Evolutionary conservation across 371 early-diverging fungal species (phyloP).

Genomic region (Syncephalastrum contaminatum): DNA sequence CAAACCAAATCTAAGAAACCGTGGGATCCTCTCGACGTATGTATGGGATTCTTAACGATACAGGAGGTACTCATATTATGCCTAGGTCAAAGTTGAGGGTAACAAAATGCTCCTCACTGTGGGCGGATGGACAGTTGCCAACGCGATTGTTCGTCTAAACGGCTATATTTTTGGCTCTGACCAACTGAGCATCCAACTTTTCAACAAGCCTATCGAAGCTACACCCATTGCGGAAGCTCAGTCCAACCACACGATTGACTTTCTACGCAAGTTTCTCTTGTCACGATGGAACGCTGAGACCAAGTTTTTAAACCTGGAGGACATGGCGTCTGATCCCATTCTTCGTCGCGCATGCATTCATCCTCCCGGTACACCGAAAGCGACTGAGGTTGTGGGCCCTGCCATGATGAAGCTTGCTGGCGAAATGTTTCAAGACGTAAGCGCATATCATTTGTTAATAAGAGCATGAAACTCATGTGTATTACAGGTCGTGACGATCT

Average conservation of each 20-base stretch:
- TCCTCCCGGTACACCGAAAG: constrained; percentile 39
- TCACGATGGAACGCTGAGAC: constrained; percentile 47
- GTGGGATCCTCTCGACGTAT: constrained; percentile 41
- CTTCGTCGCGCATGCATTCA: constrained; percentile 41
- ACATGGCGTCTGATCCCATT: constrained; percentile 52
- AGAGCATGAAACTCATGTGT: background rate
- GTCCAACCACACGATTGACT: constrained; percentile 33
- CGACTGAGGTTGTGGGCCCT: constrained; percentile 54
- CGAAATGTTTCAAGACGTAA: constrained; percentile 52
- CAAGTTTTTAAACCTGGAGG: constrained; percentile 50
- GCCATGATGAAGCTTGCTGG: constrained; percentile 65
- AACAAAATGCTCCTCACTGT: constrained; percentile 38
- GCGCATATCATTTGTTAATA: background rate
- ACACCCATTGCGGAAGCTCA: constrained; percentile 10
- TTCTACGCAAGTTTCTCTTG: constrained; percentile 39
- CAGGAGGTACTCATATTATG: background rate
- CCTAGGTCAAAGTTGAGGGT: constrained; percentile 16
- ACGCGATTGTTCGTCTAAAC: constrained; percentile 38
- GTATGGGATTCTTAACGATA: background rate
- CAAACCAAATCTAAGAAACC: constrained; percentile 40
- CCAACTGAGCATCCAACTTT: constrained; percentile 27
- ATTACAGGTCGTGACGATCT: constrained; percentile 44
- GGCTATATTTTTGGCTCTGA: constrained; percentile 40
- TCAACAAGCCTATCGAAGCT: constrained; percentile 14
- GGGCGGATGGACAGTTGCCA: constrained; percentile 32